Conservation (phyloP, 2,329 filamentous ascomycete species). For the Sporothrix globosa region DNA sequence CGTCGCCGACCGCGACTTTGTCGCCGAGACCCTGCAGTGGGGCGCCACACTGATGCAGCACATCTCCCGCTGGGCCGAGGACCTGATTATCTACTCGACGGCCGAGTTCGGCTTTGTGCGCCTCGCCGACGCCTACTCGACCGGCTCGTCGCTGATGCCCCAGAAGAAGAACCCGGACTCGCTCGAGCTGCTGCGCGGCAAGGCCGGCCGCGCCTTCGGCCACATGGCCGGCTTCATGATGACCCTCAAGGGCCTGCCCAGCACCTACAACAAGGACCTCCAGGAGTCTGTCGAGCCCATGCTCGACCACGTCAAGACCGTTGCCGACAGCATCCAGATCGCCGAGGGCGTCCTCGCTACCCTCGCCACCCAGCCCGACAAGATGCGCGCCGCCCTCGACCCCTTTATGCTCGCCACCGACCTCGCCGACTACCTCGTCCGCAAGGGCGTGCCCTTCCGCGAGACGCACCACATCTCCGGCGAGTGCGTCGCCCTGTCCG, state of each 20-base stretch:
- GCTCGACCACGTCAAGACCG: conserved; percentile 80
- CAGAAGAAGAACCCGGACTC: conserved; percentile 84
- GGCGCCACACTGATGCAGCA: conserved; percentile 76
- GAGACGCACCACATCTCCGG: conserved; percentile 84
- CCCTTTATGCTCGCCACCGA: conserved; percentile 82
- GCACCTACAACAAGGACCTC: conserved; percentile 89
- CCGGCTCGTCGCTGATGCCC: conserved; percentile 75
- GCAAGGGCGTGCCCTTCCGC: conserved; percentile 76
- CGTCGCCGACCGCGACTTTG: conserved; percentile 78
- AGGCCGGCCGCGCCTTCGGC: conserved; percentile 75
- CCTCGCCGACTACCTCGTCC: conserved; percentile 68
- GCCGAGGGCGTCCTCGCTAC: conserved; percentile 79
- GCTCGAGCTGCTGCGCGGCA: conserved; percentile 72
- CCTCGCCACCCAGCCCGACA: conserved; percentile 67
- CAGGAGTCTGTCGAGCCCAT: conserved; percentile 87
- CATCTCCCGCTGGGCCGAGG: conserved; percentile 79
- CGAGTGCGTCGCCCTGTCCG: conserved; percentile 71
- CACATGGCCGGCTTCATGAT: conserved; percentile 81
- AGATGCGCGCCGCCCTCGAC: conserved; percentile 77
- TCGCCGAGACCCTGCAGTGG: conserved; percentile 82
- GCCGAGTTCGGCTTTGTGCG: conserved; percentile 76
- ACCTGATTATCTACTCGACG: conserved; percentile 80
- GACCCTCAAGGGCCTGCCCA: conserved; percentile 71
- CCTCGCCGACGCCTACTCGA: conserved; percentile 78
- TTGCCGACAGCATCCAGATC: conserved; percentile 79